Conservation (phyloP, 306 rosid genomes). For the Abrus precatorius region DNA sequence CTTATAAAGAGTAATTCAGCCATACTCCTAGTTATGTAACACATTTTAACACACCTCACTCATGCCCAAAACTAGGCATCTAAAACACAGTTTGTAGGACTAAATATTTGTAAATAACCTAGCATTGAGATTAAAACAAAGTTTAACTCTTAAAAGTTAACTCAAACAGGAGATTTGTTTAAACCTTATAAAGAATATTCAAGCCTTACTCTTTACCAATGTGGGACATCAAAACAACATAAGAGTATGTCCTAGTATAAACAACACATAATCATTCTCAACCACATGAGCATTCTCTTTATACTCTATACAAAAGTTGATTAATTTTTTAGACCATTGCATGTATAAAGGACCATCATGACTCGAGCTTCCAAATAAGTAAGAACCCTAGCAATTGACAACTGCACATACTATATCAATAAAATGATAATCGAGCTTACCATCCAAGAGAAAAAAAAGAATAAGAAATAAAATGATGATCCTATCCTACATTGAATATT, state of each 20-base stretch:
- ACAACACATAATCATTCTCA: conserved; percentile 3
- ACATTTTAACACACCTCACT: too few species aligned
- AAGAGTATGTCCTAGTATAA: not conserved
- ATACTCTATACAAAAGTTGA: not conserved
- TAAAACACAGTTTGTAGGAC: too few species aligned
- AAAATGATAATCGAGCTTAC: not conserved
- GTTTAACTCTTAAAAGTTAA: too few species aligned
- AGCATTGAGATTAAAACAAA: too few species aligned
- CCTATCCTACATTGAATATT: not conserved
- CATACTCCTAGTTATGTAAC: too few species aligned
- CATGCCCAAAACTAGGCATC: too few species aligned
- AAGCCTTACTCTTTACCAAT: too few species aligned
- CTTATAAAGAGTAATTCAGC: too few species aligned
- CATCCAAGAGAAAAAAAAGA: not conserved
- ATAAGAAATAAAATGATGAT: not conserved
- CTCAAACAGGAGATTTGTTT: too few species aligned
- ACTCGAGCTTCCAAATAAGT: not conserved
- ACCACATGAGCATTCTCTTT: not conserved
- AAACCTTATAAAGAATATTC: too few species aligned
- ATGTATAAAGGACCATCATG: not conserved
- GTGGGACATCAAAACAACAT: too few species aligned
- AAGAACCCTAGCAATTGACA: conserved; percentile 22
- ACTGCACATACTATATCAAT: conserved; percentile 7
- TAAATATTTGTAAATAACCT: too few species aligned
- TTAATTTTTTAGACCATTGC: conserved; percentile 18